Evolutionary conservation across 2,329 filamentous ascomycete species (phyloP).

Genomic region (Cordyceps cateniannulata): DNA sequence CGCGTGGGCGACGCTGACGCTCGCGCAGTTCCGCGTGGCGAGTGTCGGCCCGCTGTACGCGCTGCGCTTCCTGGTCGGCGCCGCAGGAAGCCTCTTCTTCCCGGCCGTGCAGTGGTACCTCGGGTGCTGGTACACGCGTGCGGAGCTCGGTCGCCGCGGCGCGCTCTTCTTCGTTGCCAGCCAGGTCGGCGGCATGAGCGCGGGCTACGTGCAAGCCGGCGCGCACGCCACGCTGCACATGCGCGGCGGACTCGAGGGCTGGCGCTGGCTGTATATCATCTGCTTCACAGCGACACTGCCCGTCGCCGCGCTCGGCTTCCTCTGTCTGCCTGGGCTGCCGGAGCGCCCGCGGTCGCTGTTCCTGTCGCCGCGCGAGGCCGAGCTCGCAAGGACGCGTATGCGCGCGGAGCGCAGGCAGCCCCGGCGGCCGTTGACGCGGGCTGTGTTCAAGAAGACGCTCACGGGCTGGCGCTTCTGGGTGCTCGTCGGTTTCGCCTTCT

Average conservation of each 20-base stretch:
- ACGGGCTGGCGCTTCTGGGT: constrained; percentile 25
- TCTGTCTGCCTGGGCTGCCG: constrained; percentile 27
- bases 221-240: constrained; percentile 32
- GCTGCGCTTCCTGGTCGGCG: constrained; percentile 36
- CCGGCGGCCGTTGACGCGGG: constrained; percentile 21
- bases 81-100: constrained; percentile 27
- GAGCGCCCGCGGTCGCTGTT: constrained; percentile 22
- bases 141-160: constrained; percentile 30
- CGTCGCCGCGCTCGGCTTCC: constrained; percentile 25
- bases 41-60: constrained; percentile 29
- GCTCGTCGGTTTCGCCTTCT: constrained; percentile 20
- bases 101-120: constrained; percentile 29
- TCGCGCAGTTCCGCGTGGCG: constrained; percentile 17
- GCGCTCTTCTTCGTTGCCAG: constrained; percentile 37
- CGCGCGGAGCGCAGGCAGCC: constrained; percentile 22
- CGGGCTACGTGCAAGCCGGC: constrained; percentile 35
- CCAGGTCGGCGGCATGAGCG: constrained; percentile 36
- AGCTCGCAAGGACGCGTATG: constrained; percentile 26
- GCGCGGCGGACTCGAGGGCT: constrained; percentile 29
- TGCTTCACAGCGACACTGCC: constrained; percentile 30
- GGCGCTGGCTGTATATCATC: constrained; percentile 41
- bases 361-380: constrained; percentile 21
- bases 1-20: constrained; percentile 20
- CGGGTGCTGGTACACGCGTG: constrained; percentile 36
- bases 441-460: constrained; percentile 21